Base-by-base conservation (phyloP, 1,284 basidiomycete genomes). In the Microbotryum intermedium region DNA sequence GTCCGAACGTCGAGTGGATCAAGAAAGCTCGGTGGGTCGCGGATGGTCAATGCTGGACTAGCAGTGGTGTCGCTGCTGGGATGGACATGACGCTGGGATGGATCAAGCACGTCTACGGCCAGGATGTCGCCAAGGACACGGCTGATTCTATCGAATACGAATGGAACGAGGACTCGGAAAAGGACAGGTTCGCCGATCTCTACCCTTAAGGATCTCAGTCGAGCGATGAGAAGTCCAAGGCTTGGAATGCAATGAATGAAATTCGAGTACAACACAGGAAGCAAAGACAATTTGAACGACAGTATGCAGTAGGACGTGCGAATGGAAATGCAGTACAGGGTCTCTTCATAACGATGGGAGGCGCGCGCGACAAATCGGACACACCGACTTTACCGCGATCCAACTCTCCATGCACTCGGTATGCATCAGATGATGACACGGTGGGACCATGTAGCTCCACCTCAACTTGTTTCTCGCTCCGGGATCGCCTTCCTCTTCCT, bases 31-130 rank as follows among this genome's bases (percentile, higher is more conserved):
- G 77, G 13, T 78, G 73, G 72, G 76, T 76, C 25, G 72, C 74
- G 3, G 76, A 77, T 55, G 76, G 76, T 13, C 75, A 74, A 28
- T 64, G 74, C 39, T 78, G 77, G 76, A 77, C 75, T 1, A 70
- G 71, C 46, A 74, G 74, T 29, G 77, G 77, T n/a, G 74, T 77
- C 20, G 73, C 74, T 9, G 76, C 77, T 26, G 77, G 74, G 11
- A 71, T 72, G 64, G 76, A 77, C 57, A 65, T 75, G 66, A 71
- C 73, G 2, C 71, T 72, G 42, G 76, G 74, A 16, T 78, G 77
- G 59, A 46, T 78, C n/a, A 65, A 67, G 29, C 65, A 74, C 6
- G 39, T 55, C 11, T 55, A 21, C 13, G 53, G 53, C 43, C 26
- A 28, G 10, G 28, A 55, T 6, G 20, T 34, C 16, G 53, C 53